A percentile compares a stretch with the other conserved stretches of the same genome.
Conservation (phyloP, 257 asterid species). For the Solanum etuberosum region DNA sequence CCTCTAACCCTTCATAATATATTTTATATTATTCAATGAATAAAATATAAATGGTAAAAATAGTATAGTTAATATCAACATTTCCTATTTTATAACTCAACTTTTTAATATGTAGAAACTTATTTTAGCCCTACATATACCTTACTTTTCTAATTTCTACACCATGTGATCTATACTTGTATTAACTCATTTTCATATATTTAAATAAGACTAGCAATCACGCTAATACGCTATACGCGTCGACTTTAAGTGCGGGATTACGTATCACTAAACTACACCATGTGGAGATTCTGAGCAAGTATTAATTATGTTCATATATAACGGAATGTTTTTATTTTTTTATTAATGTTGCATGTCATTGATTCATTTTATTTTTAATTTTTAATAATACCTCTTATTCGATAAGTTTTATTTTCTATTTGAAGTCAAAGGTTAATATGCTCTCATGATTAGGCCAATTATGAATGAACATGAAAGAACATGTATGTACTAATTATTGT, state of each 20-base stretch:
- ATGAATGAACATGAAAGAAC: neutral
- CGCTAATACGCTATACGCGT: neutral
- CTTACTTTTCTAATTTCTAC: neutral
- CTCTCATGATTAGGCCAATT: neutral
- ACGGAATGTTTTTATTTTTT: neutral
- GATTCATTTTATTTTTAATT: neutral
- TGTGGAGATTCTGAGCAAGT: neutral
- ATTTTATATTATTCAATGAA: too few relatives aligned
- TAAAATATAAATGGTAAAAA: too few relatives aligned
- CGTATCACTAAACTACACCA: neutral
- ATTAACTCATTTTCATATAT: neutral
- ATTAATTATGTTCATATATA: neutral
- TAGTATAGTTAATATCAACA: neutral
- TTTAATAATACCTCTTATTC: neutral
- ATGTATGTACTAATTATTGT: neutral
- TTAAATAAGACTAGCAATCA: neutral
- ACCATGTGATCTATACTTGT: neutral
- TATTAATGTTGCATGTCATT: neutral
- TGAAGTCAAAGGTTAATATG: neutral
- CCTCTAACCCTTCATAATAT: too few relatives aligned
- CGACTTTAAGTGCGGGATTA: neutral
- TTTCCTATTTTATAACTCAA: neutral
- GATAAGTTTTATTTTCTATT: neutral
- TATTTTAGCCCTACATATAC: too few relatives aligned
- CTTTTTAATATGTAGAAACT: too few relatives aligned